Evolutionary conservation across 1,284 basidiomycete genomes (phyloP).

Genomic region (Ceratobasidium sp.): DNA sequence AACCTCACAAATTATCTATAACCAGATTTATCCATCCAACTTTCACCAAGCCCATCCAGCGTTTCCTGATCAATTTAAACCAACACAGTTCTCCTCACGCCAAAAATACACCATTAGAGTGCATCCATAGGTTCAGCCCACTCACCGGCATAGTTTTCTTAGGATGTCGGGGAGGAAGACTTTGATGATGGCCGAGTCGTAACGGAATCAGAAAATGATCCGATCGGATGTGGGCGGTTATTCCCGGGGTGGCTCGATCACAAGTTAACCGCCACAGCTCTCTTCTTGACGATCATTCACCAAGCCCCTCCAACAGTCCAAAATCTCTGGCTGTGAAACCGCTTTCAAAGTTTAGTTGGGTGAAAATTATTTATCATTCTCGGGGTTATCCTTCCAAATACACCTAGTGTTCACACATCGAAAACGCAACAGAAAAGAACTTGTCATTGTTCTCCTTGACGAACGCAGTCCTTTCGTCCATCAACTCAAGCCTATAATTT

Average conservation of each 20-base stretch:
- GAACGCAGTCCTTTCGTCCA: conserved; percentile 52
- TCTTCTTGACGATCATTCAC: no score
- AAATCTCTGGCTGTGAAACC: no score
- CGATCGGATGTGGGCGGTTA: conserved; percentile 4
- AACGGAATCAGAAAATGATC: conserved; percentile 24
- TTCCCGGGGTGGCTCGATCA: neutral
- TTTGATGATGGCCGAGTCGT: conserved; percentile 19
- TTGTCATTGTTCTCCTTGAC: conserved; percentile 27
- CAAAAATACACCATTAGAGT: no score
- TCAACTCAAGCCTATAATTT: conserved; percentile 43
- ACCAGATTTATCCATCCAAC: conserved; percentile 31
- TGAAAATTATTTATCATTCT: no score
- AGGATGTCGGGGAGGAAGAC: conserved; percentile 15
- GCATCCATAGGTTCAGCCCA: neutral
- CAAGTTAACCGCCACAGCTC: no score
- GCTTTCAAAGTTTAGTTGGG: no score
- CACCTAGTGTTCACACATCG: conserved; percentile 45
- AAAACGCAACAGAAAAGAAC: conserved; percentile 40
- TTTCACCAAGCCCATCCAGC: neutral
- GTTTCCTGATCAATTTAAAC: neutral
- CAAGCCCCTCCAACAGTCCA: no score
- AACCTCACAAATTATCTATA: neutral
- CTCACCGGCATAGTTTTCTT: conserved; percentile 37
- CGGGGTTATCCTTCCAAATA: no score
- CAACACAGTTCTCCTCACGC: neutral